Base-by-base conservation (phyloP, 495 filamentous ascomycete species). In the Jackrogersella minutella region DNA sequence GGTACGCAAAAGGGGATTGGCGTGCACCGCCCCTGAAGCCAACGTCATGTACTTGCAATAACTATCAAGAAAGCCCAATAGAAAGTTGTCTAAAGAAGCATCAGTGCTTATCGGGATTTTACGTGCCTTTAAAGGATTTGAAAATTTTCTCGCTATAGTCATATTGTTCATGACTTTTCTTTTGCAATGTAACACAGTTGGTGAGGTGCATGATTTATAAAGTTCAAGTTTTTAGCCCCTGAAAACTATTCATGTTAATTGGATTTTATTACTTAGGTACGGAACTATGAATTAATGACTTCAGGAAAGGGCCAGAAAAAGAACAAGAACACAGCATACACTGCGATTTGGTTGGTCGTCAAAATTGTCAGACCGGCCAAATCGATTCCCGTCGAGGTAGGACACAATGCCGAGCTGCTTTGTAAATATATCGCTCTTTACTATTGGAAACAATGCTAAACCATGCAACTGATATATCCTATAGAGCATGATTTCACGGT, bases 1-100 rank as follows among this genome's bases (percentile, higher is more conserved):
- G n/a, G n/a, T n/a, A n/a, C n/a, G n/a, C 22, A 17, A 28, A 41
- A 30, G 19, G 4, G 34, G 10, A 17, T 36, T 37, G 34, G 36
- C 46, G 17, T 50, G 60, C 26, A 17, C 43, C 19, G 36, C 11
- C 53, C 51, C 19, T 40, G 36, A 64, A 6, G 14, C 19, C 52
- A 51, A 24, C 34, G 11, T 51, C 21, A 41, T 49, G 34, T 50
- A 19, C n/a, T 30, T 39, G 8, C 31, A 46, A 26, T 0, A 40
- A n/a, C 26, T 44, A 17, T 16, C 28, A 36, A 33, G n/a, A 40
- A 3, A 9, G n/a, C 14, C 33, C 8, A 31, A 43, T 26, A 24
- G n/a, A 17, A 56, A 56, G n/a, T 30, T 31, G 17, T 33, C 14
- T 33, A 50, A 26, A 24, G 41, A 24, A 46, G 26, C 41, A n/a